A percentile compares a stretch with the other conserved stretches of the same genome.
These are phyloP conservation scores for Aspergillus bombycis DNA, from an alignment of 2,329 filamentous ascomycete species.

Conservation along the genomic window DNA sequence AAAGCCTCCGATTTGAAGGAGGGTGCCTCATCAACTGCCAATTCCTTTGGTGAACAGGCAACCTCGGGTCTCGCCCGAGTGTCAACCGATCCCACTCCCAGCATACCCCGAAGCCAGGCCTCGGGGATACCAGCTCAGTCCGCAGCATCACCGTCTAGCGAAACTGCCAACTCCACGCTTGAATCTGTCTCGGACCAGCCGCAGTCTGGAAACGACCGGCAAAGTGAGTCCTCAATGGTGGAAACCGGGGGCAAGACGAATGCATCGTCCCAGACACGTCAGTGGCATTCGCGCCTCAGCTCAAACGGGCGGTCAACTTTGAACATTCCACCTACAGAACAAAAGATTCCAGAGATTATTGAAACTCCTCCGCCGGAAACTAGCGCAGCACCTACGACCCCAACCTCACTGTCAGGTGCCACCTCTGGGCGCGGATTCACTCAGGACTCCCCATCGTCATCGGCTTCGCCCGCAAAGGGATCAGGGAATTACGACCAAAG, in stretches of 20 bases:
- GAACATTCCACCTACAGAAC: conserved; percentile 52
- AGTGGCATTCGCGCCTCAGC: conserved; percentile 60
- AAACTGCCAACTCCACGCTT: conserved; percentile 28
- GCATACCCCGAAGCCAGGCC: conserved; percentile 46
- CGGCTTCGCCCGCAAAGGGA: conserved; percentile 52
- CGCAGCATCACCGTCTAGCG: conserved; percentile 24
- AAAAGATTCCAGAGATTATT: conserved; percentile 58
- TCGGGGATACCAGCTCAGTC: conserved; percentile 42
- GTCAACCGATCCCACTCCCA: conserved; percentile 41
- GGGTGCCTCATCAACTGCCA: conserved; percentile 45
- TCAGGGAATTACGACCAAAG: conserved; percentile 28
- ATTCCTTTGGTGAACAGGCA: conserved; percentile 37
- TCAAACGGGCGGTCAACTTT: conserved; percentile 61
- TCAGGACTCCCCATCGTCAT: conserved; percentile 42
- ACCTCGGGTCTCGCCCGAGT: conserved; percentile 39
- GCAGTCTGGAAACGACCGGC: conserved; percentile 23
- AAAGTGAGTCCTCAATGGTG: conserved; percentile 24
- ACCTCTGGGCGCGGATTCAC: conserved; percentile 58
- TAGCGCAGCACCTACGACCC: conserved; percentile 21
- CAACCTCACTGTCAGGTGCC: conserved; percentile 38
- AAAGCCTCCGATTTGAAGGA: conserved; percentile 65
- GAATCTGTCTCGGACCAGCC: conserved; percentile 35
- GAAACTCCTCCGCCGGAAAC: conserved; percentile 64
- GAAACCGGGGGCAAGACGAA: conserved; percentile 37
- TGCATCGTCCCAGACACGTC: conserved; percentile 44